phyloP scores from a whole-genome alignment of 192 early-diverging fungal species.

The Podila clonocystis region DNA sequence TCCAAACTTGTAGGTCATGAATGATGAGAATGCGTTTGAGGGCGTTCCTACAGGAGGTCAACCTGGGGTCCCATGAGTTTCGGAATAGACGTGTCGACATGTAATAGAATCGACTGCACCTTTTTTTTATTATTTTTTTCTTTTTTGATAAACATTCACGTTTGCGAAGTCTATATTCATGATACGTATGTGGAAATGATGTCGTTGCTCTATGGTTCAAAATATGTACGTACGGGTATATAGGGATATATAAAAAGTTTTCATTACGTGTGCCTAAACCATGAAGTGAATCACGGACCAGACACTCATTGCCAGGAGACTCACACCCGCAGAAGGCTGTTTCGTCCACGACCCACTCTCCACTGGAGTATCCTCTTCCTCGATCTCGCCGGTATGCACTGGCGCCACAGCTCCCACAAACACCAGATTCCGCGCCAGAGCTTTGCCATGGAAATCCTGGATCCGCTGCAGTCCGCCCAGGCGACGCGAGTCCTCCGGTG shows the following conservation, averaged over 20 bases:
- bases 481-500: not conserved
- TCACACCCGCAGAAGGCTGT: too few relatives aligned
- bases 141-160: not conserved
- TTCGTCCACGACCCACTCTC: too few relatives aligned
- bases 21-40: conserved; percentile 40
- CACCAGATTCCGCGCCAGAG: conserved; percentile 25
- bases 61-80: conserved; percentile 4
- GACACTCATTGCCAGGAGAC: too few relatives aligned
- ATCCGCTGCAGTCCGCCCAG: not conserved
- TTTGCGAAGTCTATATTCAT: not conserved
- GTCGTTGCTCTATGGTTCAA: not conserved
- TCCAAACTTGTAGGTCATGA: conserved; percentile 14
- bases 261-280: too few relatives aligned
- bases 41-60: conserved; percentile 24
- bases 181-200: too few relatives aligned
- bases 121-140: not conserved
- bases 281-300: too few relatives aligned
- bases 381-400: too few relatives aligned
- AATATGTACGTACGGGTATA: too few relatives aligned
- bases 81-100: not conserved
- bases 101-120: too few relatives aligned
- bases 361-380: too few relatives aligned
- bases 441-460: conserved; percentile 30
- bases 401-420: conserved; percentile 9
- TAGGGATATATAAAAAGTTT: too few relatives aligned